Evolutionary conservation across 768 basidiomycete genomes (phyloP), one percentile per base, ranked within the genome.

Genomic region (Naganishia onofrii): DNA sequence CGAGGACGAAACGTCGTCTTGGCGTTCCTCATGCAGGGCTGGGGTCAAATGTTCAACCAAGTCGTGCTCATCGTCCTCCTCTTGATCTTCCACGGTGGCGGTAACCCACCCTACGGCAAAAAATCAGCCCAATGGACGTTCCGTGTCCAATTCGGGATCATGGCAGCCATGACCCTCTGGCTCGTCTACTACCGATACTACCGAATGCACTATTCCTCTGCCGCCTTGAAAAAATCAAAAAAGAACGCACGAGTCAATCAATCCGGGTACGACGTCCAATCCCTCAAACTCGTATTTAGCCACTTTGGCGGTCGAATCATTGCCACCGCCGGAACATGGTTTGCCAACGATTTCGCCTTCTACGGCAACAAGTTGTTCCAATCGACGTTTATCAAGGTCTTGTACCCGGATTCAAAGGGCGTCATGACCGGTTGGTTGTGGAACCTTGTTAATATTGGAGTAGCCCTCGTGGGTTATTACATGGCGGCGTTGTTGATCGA

Each of bases 21-120:
- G 26, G 79, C 82, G 4, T 83, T 83, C 79, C 73, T 83, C 34
- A 82, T 83, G 82, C 82, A 83, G 58, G 81, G 81, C 28, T 82
- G 82, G 81, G 80, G 81, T 70, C 80, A 82, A 68, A 73, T 82
- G 13, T 77, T 77, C 74, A 80, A 80, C 72, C 81, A 81, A 56
- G 79, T 66, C 52, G 58, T 81, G 52, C 74, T 83, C 46, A 81
- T 83, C 68, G 74, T 83, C 73, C 74, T 79, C n/a, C 72, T 83
- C 44, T 70, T 83, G 66, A 81, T 82, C 72, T 83, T 83, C 79
- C 75, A 80, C 72, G 71, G 72, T 21, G 72, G 73, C 21, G 75
- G 71, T 23, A 73, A 76, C 67, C 75, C 77, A 46, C 77, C 79
- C 19, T 83, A 81, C 75, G 73, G 74, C 3, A 65, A 48, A 1